These are phyloP conservation scores for Pelargonium fulgidum DNA, from an alignment of 441 rosid species.

Conservation along the genomic window DNA sequence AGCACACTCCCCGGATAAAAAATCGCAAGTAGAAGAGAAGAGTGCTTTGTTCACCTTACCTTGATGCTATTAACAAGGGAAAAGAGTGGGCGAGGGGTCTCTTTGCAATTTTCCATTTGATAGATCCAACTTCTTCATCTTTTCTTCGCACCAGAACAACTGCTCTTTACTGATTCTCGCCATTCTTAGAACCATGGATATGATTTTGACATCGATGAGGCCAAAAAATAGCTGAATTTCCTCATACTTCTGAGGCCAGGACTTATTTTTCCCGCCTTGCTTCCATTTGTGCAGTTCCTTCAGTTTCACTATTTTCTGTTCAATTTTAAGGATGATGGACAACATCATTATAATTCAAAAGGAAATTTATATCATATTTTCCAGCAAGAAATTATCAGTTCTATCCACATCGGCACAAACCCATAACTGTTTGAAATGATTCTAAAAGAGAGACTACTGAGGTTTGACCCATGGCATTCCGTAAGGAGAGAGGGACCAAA, in stretches of 20 bases:
- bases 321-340: constrained; percentile 13
- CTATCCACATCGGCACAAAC: too few relatives aligned
- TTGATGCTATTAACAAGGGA: constrained; percentile 52
- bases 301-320: constrained; percentile 58
- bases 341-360: too few relatives aligned
- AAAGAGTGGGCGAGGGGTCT: constrained; percentile 73
- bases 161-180: constrained; percentile 67
- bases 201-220: constrained; percentile 55
- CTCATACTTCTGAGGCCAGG: constrained; percentile 62
- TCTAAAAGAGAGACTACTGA: too few relatives aligned
- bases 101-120: constrained; percentile 54
- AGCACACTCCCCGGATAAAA: neutral
- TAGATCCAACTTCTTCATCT: constrained; percentile 70
- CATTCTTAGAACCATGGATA: constrained; percentile 69
- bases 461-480: too few relatives aligned
- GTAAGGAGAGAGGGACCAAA: neutral
- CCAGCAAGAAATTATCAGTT: too few relatives aligned
- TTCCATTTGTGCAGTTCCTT: constrained; percentile 64
- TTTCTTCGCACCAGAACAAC: constrained; percentile 88
- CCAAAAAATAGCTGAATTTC: constrained; percentile 66
- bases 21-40: too few relatives aligned
- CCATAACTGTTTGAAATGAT: too few relatives aligned
- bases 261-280: constrained; percentile 69
- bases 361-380: too few relatives aligned
- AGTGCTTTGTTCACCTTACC: neutral